phyloP scores from a whole-genome alignment of 1,284 basidiomycete species.

The Vanrija humicola region DNA sequence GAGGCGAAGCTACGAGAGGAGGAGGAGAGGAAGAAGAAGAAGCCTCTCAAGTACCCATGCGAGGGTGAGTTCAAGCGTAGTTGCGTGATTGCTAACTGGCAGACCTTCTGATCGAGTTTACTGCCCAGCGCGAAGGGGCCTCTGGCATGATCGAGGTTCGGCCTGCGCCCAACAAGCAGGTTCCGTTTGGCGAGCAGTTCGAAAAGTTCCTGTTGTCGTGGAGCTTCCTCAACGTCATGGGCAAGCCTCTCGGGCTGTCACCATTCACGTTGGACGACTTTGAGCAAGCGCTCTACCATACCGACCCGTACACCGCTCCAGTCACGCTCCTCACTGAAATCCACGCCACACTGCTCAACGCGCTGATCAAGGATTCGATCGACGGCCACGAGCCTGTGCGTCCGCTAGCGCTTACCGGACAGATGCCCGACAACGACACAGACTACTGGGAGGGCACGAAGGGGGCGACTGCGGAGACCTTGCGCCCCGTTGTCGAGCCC shows the following conservation, averaged over 20 bases:
- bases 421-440: constrained; percentile 32
- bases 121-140: constrained; percentile 61
- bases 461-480: constrained; percentile 44
- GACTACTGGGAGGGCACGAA: constrained; percentile 47
- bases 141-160: constrained; percentile 51
- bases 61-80: constrained; percentile 49
- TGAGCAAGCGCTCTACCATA: constrained; percentile 79
- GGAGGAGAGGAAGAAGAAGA: constrained; percentile 66
- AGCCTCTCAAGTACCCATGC: constrained; percentile 67
- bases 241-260: constrained; percentile 87
- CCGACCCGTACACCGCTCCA: constrained; percentile 58
- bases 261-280: constrained; percentile 90
- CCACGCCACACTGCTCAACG: constrained; percentile 83
- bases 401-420: constrained; percentile 30
- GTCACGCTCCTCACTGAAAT: constrained; percentile 80
- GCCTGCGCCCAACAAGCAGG: constrained; percentile 59
- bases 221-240: constrained; percentile 89
- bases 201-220: constrained; percentile 83
- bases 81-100: constrained; percentile 36
- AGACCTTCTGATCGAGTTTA: constrained; percentile 72
- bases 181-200: constrained; percentile 78
- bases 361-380: constrained; percentile 67
- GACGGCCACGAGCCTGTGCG: constrained; percentile 30
- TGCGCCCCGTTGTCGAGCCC: constrained; percentile 34
- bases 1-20: constrained; percentile 61